Conservation (phyloP, 805 yeast species). For the Huiozyma sinensis region DNA sequence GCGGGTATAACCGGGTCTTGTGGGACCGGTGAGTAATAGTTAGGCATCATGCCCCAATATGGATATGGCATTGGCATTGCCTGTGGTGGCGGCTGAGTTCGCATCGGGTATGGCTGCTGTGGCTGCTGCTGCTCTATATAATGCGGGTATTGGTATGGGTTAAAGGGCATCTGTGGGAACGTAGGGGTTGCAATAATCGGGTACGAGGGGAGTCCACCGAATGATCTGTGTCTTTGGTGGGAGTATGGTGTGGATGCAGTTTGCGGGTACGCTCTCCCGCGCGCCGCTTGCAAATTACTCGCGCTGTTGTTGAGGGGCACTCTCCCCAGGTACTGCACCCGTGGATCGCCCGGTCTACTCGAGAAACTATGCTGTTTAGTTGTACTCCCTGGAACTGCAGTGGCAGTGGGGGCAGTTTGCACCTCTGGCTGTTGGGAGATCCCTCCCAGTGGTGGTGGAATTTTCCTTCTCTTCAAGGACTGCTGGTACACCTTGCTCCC, state of each 20-base stretch:
- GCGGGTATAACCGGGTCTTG: not conserved
- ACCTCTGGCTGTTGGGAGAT: too few species aligned
- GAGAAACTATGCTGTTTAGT: slow-evolving; percentile 2
- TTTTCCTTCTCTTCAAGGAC: slow-evolving; percentile 5
- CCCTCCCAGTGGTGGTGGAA: slow-evolving; percentile 4
- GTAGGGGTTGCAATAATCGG: not conserved
- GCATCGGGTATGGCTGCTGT: not conserved
- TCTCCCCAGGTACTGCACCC: slow-evolving; percentile 23
- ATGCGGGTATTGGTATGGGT: not conserved
- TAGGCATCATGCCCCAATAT: not conserved
- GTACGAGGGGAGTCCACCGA: not conserved
- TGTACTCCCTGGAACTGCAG: not conserved
- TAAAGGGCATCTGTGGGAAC: not conserved
- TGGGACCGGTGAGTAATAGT: not conserved
- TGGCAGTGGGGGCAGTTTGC: not conserved
- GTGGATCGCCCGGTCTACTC: slow-evolving; percentile 15
- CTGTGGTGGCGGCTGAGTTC: not conserved
- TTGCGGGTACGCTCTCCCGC: not conserved
- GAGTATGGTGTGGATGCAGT: slow-evolving; percentile 1
- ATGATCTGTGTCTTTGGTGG: not conserved
- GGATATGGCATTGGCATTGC: not conserved
- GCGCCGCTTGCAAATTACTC: not conserved
- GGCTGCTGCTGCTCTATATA: not conserved
- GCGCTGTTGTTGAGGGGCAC: not conserved
- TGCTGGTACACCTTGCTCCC: slow-evolving; percentile 1